Evolutionary conservation across 1,139 yeast species (phyloP).

Genomic region (Yamadazyma diddensiae): DNA sequence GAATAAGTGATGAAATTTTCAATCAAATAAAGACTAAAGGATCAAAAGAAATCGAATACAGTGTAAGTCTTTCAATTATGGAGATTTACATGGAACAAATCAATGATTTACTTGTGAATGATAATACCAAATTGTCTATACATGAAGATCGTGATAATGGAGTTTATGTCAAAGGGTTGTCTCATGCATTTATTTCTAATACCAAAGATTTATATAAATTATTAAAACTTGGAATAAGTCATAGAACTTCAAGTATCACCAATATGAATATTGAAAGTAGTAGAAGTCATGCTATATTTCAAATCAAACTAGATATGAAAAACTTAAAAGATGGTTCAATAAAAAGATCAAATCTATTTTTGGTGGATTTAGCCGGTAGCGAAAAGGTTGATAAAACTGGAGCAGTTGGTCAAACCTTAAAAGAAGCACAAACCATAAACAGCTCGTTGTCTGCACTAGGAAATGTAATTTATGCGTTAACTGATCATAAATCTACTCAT

Average conservation of each 20-base stretch:
- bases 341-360: slow-evolving; percentile 65
- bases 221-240: slow-evolving; percentile 53
- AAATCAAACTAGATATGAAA: slow-evolving; percentile 61
- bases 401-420: slow-evolving; percentile 69
- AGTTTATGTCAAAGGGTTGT: slow-evolving; percentile 66
- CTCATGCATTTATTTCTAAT: slow-evolving; percentile 57
- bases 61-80: slow-evolving; percentile 70
- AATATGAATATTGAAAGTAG: slow-evolving; percentile 76
- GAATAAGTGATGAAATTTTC: slow-evolving; percentile 68
- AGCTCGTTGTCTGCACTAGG: slow-evolving; percentile 76
- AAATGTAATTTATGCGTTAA: slow-evolving; percentile 74
- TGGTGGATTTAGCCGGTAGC: slow-evolving; percentile 88
- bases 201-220: slow-evolving; percentile 58
- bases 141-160: slow-evolving; percentile 69
- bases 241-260: slow-evolving; percentile 61
- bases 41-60: slow-evolving; percentile 57
- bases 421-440: slow-evolving; percentile 84
- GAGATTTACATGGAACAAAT: slow-evolving; percentile 82
- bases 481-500: slow-evolving; percentile 65
- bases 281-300: slow-evolving; percentile 80
- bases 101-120: slow-evolving; percentile 50
- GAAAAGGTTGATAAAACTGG: slow-evolving; percentile 86
- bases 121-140: slow-evolving; percentile 43
- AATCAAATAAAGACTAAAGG: slow-evolving; percentile 44
- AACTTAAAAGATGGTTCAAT: slow-evolving; percentile 52